These are phyloP conservation scores for Colletotrichum eremochloae DNA, from an alignment of 2,329 filamentous ascomycete species.

Conservation along the genomic window DNA sequence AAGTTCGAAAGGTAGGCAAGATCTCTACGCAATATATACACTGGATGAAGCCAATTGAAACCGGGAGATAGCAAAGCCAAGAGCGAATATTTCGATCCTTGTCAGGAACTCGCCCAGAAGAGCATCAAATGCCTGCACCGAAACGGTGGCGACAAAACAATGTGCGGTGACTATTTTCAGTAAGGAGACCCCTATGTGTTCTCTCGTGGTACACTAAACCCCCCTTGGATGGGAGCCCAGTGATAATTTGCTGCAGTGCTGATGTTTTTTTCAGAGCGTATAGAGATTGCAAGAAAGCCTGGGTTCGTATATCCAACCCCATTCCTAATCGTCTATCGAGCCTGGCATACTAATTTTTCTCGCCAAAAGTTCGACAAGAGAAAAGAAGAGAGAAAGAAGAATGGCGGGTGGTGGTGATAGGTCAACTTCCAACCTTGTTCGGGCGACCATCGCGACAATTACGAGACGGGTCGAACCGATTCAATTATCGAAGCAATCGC, in stretches of 20 bases:
- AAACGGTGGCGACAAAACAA: constrained; percentile 86
- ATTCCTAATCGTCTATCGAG: neutral
- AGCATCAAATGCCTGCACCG: constrained; percentile 91
- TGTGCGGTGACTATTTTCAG: constrained; percentile 98
- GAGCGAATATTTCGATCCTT: constrained; percentile 95
- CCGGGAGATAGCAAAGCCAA: constrained; percentile 76
- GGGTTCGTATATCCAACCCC: constrained; percentile 69
- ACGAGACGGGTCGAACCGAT: neutral
- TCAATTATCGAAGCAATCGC: neutral
- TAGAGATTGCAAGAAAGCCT: constrained; percentile 93
- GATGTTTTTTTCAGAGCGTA: constrained; percentile 75
- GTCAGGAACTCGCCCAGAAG: constrained; percentile 88
- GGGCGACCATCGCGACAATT: neutral
- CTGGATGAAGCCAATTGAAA: neutral
- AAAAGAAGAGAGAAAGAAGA: constrained; percentile 46
- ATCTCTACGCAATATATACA: neutral
- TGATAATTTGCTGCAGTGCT: neutral
- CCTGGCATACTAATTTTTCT: neutral
- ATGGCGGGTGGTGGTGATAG: constrained; percentile 44
- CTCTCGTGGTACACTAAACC: too few relatives aligned
- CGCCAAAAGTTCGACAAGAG: constrained; percentile 48
- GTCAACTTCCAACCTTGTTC: too few relatives aligned
- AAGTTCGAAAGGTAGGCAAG: constrained; percentile 73
- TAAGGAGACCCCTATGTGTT: constrained; percentile 60
- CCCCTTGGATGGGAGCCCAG: neutral